These are phyloP conservation scores for Phalaenopsis hybrid DNA, from an alignment of 116 monocot genomes.

Conservation along the genomic window DNA sequence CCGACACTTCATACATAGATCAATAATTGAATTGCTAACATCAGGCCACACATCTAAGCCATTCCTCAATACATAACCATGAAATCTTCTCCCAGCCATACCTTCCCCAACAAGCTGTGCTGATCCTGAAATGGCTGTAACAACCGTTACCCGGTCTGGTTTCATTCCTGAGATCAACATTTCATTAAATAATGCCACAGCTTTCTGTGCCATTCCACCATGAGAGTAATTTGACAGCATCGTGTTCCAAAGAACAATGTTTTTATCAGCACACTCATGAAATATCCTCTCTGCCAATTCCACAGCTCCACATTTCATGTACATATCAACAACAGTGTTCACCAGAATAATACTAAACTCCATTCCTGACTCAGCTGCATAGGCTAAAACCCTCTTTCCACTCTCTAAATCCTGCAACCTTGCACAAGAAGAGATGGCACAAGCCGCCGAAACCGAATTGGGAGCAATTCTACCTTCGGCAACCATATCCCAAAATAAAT, in stretches of 20 bases:
- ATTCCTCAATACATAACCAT: conserved; percentile 30
- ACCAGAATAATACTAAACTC: conserved; percentile 3
- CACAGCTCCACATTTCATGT: conserved; percentile 23
- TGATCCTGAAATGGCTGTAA: conserved; percentile 18
- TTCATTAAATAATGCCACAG: conserved; percentile 16
- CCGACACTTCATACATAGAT: conserved; percentile 35
- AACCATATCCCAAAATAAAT: conserved; percentile 15
- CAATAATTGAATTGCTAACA: conserved; percentile 31
- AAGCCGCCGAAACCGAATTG: conserved; percentile 12
- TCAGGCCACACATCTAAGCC: conserved; percentile 15
- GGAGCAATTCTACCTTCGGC: background rate
- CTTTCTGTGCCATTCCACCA: conserved; percentile 14
- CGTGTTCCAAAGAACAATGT: conserved; percentile 31
- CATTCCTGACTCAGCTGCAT: background rate
- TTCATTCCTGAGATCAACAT: conserved; percentile 16
- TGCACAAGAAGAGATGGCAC: conserved; percentile 5
- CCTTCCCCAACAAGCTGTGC: conserved; percentile 18
- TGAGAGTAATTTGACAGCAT: conserved; percentile 33
- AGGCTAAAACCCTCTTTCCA: conserved; percentile 3
- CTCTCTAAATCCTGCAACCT: conserved; percentile 2
- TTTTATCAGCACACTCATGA: conserved; percentile 14
- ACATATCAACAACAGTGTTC: conserved; percentile 14
- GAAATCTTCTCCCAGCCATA: conserved; percentile 18
- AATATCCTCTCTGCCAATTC: conserved; percentile 30
- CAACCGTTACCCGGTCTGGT: conserved; percentile 23